Base-by-base conservation (phyloP, 208 protist species). In the Herpetomonas samuelpessoai region DNA sequence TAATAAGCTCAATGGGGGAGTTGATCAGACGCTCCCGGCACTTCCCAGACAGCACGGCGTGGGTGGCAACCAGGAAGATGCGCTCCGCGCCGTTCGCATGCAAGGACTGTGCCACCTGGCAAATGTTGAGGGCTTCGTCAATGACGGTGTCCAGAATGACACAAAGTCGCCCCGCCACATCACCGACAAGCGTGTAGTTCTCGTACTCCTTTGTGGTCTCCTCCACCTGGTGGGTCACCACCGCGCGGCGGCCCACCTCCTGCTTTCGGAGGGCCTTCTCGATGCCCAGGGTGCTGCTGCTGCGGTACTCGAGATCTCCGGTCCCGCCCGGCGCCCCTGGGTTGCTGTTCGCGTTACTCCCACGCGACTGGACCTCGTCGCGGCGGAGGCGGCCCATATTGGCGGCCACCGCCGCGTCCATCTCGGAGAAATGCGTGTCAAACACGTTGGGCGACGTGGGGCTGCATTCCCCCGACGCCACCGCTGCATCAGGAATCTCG, bases 131-230 rank as follows among this genome's bases (percentile, higher is more conserved):
- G 4, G 79, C 89, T 57, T 96, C 89, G 49, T 96, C 86, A 29
- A 96, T 74, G 18, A 71, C 68, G 0, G 74, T 88, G 31, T 90
- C 84, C 10, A 92, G 22, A 52, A 96, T 90, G 38, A 96, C 85
- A 65, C 89, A 96, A 19, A 89, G 63, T 0, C 80, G 68, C 4
- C 74, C 66, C 51, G 66, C 70, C 10, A 92, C 89, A 30, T 93
- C 84, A 10, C 89, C 89, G 14, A 96, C 84, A 0, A 96, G 70
- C 1, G 46, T 73, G 53, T 88, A 81, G 26, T 76, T 77, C 41
- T 81, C 70, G 31, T 76, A 64, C 18, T 68, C 59, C 2, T 67
- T 63, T 9, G 57, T 52, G 14, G 22, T 35, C 18, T 73, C 60
- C 44, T 81, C 70, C 27, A 66, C 38, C 22, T 69, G 57, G 0